phyloP scores from a whole-genome alignment of 1,284 basidiomycete species.

The Xerocomus nothofagi region DNA sequence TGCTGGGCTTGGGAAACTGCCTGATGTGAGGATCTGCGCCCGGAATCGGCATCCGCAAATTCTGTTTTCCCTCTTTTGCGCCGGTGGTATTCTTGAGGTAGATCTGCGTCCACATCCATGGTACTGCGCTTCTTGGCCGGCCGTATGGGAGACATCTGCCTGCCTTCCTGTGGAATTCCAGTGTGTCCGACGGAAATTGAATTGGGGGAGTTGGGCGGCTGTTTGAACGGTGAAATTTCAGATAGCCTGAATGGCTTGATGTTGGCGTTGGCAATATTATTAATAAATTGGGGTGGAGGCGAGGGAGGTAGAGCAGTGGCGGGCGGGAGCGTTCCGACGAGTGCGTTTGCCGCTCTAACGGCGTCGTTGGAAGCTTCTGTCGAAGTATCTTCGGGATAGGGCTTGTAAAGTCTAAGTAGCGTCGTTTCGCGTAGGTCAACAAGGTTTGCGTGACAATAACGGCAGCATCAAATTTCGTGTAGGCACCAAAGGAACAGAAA shows the following conservation, averaged over 20 bases:
- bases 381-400: slow-evolving; percentile 14
- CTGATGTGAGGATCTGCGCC: slow-evolving; percentile 22
- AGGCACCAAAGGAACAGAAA: slow-evolving; percentile 16
- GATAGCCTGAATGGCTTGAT: slow-evolving; percentile 44
- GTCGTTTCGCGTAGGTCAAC: slow-evolving; percentile 10
- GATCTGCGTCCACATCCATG: slow-evolving; percentile 20
- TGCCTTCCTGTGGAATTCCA: slow-evolving; percentile 22
- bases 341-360: slow-evolving; percentile 7
- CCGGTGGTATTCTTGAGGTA: slow-evolving; percentile 18
- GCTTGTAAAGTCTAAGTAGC: slow-evolving; percentile 33
- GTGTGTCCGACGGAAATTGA: slow-evolving; percentile 7
- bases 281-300: slow-evolving; percentile 1
- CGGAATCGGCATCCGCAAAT: slow-evolving; percentile 4
- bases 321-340: slow-evolving; percentile 7
- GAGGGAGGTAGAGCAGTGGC: not conserved
- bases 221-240: slow-evolving; percentile 51
- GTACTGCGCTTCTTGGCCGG: slow-evolving; percentile 38
- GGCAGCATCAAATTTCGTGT: slow-evolving; percentile 23
- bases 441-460: slow-evolving; percentile 29
- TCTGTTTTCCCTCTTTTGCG: slow-evolving; percentile 34
- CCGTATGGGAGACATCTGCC: slow-evolving; percentile 27
- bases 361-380: slow-evolving; percentile 9
- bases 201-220: slow-evolving; percentile 6
- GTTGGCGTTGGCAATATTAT: slow-evolving; percentile 11
- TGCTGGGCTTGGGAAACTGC: slow-evolving; percentile 13